Evolutionary conservation across 2,329 filamentous ascomycete species (phyloP), one percentile per base, ranked within the genome.

Genomic region (Penicillium hesseltinei): DNA sequence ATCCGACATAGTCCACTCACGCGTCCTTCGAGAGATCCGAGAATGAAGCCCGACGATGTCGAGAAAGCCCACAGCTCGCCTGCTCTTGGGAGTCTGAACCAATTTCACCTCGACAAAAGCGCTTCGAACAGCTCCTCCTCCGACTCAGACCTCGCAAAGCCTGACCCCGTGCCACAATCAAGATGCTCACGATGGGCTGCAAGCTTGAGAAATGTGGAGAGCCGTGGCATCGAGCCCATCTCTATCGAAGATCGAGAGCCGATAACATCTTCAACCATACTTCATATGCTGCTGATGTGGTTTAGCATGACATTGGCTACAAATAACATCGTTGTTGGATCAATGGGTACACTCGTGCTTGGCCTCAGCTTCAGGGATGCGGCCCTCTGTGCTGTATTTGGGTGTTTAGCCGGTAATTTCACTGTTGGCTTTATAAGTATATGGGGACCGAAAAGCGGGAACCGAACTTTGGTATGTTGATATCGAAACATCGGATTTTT

Each of bases 271-370:
- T 67, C 68, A 1, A 63, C 63, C 1, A 64, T 63, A 8, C 61
- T 72, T n/a, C 65, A 71, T 44, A 72, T 72, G 64, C 45, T 71
- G 21, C 60, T 72, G 3, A 71, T 76, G 47, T 77, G 74, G 74
- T 73, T 76, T 45, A 75, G 73, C 39, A 74, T 75, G 65, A 71
- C 72, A 19, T 67, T 77, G 60, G 70, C 72, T 1, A 69, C 71
- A 1, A 78, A 75, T 58, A 79, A 78, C 50, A 71, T 78, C 27
- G 67, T 74, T 21, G 68, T 75, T 8, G 77, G 76, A 9, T 70
- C 78, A n/a, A 66, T 77, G 21, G 76, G 77, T 7, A 77, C 76
- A 5, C 54, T 77, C 9, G 69, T 75, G 1, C 70, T 75, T 54
- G 62, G 66, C 1, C 64, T 80, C 13, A 73, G 75, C 25, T 78